Evolutionary conservation across 1,284 basidiomycete species (phyloP).

Genomic region (Tetrapyrgos nigripes): DNA sequence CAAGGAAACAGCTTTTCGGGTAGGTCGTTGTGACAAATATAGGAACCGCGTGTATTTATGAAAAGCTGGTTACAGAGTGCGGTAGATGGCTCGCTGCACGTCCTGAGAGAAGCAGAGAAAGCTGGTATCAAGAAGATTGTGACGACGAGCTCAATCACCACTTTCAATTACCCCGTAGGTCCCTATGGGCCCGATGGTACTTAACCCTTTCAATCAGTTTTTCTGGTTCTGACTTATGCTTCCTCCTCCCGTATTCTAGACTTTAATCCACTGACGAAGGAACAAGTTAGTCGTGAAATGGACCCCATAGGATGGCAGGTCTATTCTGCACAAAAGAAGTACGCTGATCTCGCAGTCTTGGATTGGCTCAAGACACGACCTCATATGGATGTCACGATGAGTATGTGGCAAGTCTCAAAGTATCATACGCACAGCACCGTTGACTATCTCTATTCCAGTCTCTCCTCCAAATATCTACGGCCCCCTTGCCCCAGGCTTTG

Average conservation of each 20-base stretch:
- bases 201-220: background rate
- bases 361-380: constrained; percentile 26
- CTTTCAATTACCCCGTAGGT: no score
- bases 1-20: constrained; percentile 14
- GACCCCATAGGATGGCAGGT: constrained; percentile 4
- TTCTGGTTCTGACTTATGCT: background rate
- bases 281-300: constrained; percentile 14
- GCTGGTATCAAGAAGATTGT: constrained; percentile 5
- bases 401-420: constrained; percentile 21
- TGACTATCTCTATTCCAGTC: constrained; percentile 19
- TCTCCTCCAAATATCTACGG: constrained; percentile 34
- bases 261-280: constrained; percentile 20
- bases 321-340: constrained; percentile 28
- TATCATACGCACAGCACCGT: background rate
- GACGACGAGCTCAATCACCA: constrained; percentile 5
- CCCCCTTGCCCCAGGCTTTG: constrained; percentile 25
- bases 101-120: constrained; percentile 5
- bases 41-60: background rate
- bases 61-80: background rate
- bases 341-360: constrained; percentile 24
- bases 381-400: constrained; percentile 28
- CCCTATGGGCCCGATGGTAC: constrained; percentile 1
- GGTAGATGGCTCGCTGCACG: constrained; percentile 4
- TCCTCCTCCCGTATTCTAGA: constrained; percentile 10
- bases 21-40: background rate